Base-by-base conservation (phyloP, 345 rosid genomes). In the Gynandropsis gynandra region DNA sequence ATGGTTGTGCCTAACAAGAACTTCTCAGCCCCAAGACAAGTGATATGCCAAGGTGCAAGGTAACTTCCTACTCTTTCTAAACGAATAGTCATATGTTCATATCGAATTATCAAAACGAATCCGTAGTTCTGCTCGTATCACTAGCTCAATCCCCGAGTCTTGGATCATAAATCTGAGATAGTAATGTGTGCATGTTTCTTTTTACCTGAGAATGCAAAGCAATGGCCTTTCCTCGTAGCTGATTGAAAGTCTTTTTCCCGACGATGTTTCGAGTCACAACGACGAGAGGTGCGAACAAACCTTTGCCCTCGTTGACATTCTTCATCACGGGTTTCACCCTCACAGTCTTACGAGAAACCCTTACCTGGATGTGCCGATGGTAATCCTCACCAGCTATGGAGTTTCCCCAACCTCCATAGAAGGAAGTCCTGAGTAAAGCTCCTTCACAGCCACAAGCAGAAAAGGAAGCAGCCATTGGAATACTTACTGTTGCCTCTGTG, bases 231-330 rank as follows among this genome's bases (percentile, higher is more conserved):
- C 98, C 98, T 56, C 98, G 61, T 17, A 87, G 61, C 80, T 92
- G 98, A 65, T 87, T 87, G 71, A 92, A 92, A 62, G 69, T 75
- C 65, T 87, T 92, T 76, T 82, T 92, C 44, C 96, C 98, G 13
- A 84, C 46, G 12, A 84, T 12, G 51, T 80, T 72, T 29, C 95
- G 80, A 0, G 95, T 74, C 6, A 84, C 51, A 56, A 92, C 93
- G 31, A 87, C 95, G 18, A 65, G 2, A 0, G 98, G 98, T 1
- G 95, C 96, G 39, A 92, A 92, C 38, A 92, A 7, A 4, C 98
- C 98, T 67, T 87, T 92, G 48, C 98, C 98, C 77, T 87, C 98
- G 5, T 92, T 92, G 3, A 87, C 76, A 51, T 92, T 87, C 77
- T 75, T 80, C 96, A 84, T 87, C 84, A 79, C 40, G 1, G 96